Conservation (phyloP, 1,139 yeast genomes). For the Yamadazyma mexicana region DNA sequence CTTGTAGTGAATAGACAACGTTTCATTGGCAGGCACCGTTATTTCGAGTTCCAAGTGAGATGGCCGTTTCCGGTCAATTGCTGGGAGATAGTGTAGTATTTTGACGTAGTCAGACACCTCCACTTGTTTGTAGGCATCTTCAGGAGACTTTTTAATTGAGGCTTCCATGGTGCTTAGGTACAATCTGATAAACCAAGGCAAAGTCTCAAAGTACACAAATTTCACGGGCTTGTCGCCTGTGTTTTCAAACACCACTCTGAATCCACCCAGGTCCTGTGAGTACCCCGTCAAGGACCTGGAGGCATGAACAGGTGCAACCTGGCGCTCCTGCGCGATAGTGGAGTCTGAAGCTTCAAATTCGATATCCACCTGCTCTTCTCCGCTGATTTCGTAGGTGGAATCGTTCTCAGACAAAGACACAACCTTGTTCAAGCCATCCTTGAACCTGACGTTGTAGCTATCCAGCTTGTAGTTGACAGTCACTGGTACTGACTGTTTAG, state of each 20-base stretch:
- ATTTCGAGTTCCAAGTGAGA: slow-evolving; percentile 76
- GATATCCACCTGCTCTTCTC: slow-evolving; percentile 14
- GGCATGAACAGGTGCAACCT: slow-evolving; percentile 65
- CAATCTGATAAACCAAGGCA: slow-evolving; percentile 93
- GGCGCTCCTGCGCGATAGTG: slow-evolving; percentile 30
- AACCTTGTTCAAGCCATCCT: slow-evolving; percentile 15
- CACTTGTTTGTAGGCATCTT: slow-evolving; percentile 17
- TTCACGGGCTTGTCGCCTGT: slow-evolving; percentile 40
- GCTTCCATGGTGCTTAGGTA: slow-evolving; percentile 66
- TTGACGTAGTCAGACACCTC: slow-evolving; percentile 30
- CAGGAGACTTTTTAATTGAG: slow-evolving; percentile 15
- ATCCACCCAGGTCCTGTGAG: slow-evolving; percentile 88
- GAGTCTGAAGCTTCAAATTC: slow-evolving; percentile 31
- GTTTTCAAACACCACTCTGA: slow-evolving; percentile 74
- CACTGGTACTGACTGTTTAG: slow-evolving; percentile 35
- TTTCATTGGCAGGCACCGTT: slow-evolving; percentile 61
- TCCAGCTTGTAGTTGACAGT: slow-evolving; percentile 44
- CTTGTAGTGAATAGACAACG: slow-evolving; percentile 66
- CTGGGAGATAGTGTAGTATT: slow-evolving; percentile 68
- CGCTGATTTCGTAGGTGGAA: slow-evolving; percentile 9
- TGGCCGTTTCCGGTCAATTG: slow-evolving; percentile 78
- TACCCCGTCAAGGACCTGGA: slow-evolving; percentile 90
- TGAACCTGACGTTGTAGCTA: slow-evolving; percentile 46
- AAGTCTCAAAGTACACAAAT: slow-evolving; percentile 71
- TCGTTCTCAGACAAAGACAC: slow-evolving; percentile 10